A percentile compares a stretch with the other conserved stretches of the same genome.
Conservation (phyloP, 2,329 filamentous ascomycete genomes). For the Juglanconis oblonga region DNA sequence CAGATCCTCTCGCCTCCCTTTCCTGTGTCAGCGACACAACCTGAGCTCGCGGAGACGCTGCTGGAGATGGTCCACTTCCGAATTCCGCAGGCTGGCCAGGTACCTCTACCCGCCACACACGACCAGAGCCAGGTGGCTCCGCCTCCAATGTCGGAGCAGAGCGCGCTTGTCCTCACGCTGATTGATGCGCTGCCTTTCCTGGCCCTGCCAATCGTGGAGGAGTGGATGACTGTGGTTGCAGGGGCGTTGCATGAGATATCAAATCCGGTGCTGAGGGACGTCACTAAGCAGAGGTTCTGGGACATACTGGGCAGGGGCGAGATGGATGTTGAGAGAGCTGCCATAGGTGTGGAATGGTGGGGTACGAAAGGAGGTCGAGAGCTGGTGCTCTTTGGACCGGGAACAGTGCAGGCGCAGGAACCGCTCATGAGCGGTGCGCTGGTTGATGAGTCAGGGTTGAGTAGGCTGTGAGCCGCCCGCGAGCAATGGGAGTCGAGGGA, state of each 20-base stretch:
- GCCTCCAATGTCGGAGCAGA: slow-evolving; percentile 67
- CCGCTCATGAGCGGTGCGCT: slow-evolving; percentile 53
- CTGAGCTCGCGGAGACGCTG: slow-evolving; percentile 74
- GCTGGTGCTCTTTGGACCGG: slow-evolving; percentile 38
- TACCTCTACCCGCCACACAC: slow-evolving; percentile 37
- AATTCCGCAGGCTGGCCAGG: slow-evolving; percentile 50
- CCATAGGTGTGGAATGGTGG: slow-evolving; percentile 85
- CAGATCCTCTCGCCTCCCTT: slow-evolving; percentile 80
- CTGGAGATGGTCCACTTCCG: slow-evolving; percentile 74
- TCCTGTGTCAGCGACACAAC: slow-evolving; percentile 67
- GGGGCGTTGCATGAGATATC: slow-evolving; percentile 63
- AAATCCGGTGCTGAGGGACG: slow-evolving; percentile 59
- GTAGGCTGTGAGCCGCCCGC: slow-evolving; percentile 31
- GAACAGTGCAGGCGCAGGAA: slow-evolving; percentile 21
- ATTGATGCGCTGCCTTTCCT: slow-evolving; percentile 77
- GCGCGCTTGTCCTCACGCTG: slow-evolving; percentile 71
- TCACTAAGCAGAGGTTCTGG: slow-evolving; percentile 72
- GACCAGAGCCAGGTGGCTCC: slow-evolving; percentile 31
- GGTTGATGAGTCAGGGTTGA: slow-evolving; percentile 29
- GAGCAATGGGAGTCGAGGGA: not conserved
- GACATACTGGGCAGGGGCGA: slow-evolving; percentile 76
- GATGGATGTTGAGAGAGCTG: slow-evolving; percentile 82
- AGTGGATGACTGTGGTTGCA: slow-evolving; percentile 75
- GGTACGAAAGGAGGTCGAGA: slow-evolving; percentile 56
- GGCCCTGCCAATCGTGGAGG: slow-evolving; percentile 65